Evolutionary conservation across 192 early-diverging fungal species (phyloP).

Genomic region (Haplosporangium gracile): DNA sequence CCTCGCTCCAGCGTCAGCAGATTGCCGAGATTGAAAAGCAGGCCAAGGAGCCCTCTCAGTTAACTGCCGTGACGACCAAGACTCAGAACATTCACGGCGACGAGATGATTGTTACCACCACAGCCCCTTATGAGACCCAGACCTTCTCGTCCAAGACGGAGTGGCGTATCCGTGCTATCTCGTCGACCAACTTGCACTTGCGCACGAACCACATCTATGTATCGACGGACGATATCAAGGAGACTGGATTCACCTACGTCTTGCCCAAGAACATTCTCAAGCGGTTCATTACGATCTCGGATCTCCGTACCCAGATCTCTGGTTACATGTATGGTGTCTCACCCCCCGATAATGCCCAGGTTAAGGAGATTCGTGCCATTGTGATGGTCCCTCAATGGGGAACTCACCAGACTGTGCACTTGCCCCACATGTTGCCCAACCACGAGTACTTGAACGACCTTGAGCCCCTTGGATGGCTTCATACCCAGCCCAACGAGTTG

Average conservation of each 20-base stretch:
- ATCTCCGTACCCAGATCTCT: constrained; percentile 95
- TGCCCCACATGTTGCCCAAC: constrained; percentile 89
- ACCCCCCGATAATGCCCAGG: constrained; percentile 89
- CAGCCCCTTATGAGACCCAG: constrained; percentile 96
- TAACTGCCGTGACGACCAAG: constrained; percentile 96
- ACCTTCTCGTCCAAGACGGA: constrained; percentile 99
- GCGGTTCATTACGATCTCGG: constrained; percentile 95
- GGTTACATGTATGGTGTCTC: constrained; percentile 96
- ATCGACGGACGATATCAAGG: constrained; percentile 95
- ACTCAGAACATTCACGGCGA: constrained; percentile 98
- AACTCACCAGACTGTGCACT: constrained; percentile 93
- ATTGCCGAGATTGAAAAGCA: constrained; percentile 99
- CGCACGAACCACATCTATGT: constrained; percentile 98
- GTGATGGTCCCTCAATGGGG: constrained; percentile 99
- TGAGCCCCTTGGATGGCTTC: constrained; percentile 98
- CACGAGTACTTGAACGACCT: constrained; percentile 93
- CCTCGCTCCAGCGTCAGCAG: constrained; percentile 95
- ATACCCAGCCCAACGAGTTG: constrained; percentile 95
- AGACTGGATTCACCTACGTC: constrained; percentile 95
- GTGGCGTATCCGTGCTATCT: constrained; percentile 98
- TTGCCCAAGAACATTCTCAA: constrained; percentile 98
- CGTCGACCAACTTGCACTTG: constrained; percentile 94
- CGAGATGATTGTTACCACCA: constrained; percentile 98
- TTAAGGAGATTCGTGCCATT: constrained; percentile 95
- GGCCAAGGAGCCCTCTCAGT: constrained; percentile 90